Conservation (phyloP, 2,329 filamentous ascomycete species). For the Truncatella angustata region DNA sequence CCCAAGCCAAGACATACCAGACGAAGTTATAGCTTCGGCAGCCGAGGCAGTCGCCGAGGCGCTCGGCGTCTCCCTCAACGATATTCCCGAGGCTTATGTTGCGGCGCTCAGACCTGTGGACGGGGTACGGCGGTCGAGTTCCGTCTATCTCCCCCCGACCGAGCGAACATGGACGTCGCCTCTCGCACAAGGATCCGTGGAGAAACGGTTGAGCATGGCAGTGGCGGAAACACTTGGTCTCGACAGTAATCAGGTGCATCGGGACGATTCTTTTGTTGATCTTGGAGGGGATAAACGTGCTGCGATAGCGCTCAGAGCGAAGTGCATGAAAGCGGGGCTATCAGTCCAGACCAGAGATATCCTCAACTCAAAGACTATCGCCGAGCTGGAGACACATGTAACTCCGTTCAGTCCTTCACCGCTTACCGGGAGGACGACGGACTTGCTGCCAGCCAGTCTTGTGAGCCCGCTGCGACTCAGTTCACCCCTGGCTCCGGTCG, state of each 20-base stretch:
- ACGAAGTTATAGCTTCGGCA: slow-evolving; percentile 22
- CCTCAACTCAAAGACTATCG: slow-evolving; percentile 40
- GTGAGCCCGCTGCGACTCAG: slow-evolving; percentile 22
- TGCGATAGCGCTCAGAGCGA: slow-evolving; percentile 31
- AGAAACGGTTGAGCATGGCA: slow-evolving; percentile 31
- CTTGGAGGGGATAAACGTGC: slow-evolving; percentile 38
- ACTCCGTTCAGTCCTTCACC: slow-evolving; percentile 25
- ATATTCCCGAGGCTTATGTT: slow-evolving; percentile 22
- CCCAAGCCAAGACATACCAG: slow-evolving; percentile 13
- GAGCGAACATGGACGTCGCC: slow-evolving; percentile 14
- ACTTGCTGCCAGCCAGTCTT: slow-evolving; percentile 9
- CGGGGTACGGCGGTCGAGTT: slow-evolving; percentile 15
- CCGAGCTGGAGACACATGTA: slow-evolving; percentile 43
- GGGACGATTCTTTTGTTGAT: slow-evolving; percentile 43
- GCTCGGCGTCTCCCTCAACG: slow-evolving; percentile 24
- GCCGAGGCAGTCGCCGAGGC: slow-evolving; percentile 23
- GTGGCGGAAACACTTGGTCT: slow-evolving; percentile 37
- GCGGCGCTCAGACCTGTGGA: slow-evolving; percentile 6
- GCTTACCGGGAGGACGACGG: neutral
- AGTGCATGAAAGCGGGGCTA: slow-evolving; percentile 35
- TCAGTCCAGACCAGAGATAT: slow-evolving; percentile 37
- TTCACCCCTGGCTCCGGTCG: slow-evolving; percentile 11
- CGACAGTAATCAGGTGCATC: slow-evolving; percentile 26
- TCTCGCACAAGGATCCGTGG: slow-evolving; percentile 13
- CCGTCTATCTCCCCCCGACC: slow-evolving; percentile 20